phyloP scores from a whole-genome alignment of 2,329 filamentous ascomycete genomes.

The Pseudogymnoascus sp. region DNA sequence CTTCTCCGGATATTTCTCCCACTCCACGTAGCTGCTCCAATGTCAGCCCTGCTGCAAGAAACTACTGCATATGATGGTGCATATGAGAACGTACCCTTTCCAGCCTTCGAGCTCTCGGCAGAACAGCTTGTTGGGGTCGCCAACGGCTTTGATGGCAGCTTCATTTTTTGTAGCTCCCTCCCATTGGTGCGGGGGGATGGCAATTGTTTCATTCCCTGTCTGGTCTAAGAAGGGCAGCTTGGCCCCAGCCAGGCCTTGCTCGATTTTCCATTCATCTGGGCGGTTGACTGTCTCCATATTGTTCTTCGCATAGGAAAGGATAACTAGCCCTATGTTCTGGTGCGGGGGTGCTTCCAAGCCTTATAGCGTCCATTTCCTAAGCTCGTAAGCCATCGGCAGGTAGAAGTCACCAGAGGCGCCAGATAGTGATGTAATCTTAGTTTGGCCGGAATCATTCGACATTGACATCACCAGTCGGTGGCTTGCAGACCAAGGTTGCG shows the following conservation, averaged over 20 bases:
- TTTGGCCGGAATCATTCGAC: neutral
- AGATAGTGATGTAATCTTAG: neutral
- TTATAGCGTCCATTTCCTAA: neutral
- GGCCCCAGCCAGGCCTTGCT: slow-evolving; percentile 43
- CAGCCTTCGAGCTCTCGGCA: slow-evolving; percentile 39
- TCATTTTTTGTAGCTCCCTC: slow-evolving; percentile 35
- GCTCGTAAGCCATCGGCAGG: neutral
- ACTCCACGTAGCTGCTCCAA: slow-evolving; percentile 51
- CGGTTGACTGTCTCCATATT: slow-evolving; percentile 15
- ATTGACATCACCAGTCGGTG: neutral
- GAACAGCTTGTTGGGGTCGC: slow-evolving; percentile 35
- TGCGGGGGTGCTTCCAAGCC: neutral
- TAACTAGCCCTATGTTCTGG: neutral
- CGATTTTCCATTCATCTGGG: slow-evolving; percentile 48
- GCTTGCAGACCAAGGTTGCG: neutral
- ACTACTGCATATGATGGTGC: neutral
- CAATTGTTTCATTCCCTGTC: slow-evolving; percentile 32
- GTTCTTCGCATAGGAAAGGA: neutral
- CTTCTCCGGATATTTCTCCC: slow-evolving; percentile 65
- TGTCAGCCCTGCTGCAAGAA: neutral
- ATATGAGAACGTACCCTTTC: slow-evolving; percentile 34
- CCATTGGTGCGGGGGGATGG: slow-evolving; percentile 25
- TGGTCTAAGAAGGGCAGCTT: slow-evolving; percentile 43
- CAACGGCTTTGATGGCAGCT: slow-evolving; percentile 35
- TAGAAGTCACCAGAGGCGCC: neutral